Conservation (phyloP, 2,329 filamentous ascomycete species). For the Colletotrichum australisinense region DNA sequence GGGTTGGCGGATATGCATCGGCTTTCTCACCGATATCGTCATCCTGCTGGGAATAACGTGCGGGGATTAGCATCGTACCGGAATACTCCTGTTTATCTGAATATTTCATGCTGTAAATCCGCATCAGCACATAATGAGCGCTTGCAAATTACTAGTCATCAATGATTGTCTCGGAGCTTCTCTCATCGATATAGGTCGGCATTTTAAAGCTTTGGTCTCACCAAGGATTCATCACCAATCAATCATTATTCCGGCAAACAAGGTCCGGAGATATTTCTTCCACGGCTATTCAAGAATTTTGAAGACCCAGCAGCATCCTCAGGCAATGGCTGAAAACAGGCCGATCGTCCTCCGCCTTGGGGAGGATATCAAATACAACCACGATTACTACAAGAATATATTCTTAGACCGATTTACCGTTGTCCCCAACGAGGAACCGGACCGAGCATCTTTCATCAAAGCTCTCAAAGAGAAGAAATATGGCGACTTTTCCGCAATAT, state of each 20-base stretch:
- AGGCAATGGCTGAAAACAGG: slow-evolving; percentile 36
- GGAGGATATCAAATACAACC: slow-evolving; percentile 60
- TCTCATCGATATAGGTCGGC: neutral
- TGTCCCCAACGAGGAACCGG: slow-evolving; percentile 49
- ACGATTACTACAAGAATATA: slow-evolving; percentile 50
- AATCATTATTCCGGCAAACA: no score
- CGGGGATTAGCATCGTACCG: neutral
- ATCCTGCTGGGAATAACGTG: neutral
- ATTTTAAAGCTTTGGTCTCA: no score
- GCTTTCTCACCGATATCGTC: slow-evolving; percentile 19
- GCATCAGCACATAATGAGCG: neutral
- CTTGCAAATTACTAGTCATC: neutral
- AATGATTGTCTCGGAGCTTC: neutral
- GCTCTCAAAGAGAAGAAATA: slow-evolving; percentile 52
- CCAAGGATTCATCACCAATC: no score
- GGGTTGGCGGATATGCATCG: neutral
- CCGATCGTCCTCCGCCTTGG: slow-evolving; percentile 56
- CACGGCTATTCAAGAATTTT: neutral
- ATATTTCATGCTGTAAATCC: neutral
- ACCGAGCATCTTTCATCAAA: slow-evolving; percentile 51
- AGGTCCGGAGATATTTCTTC: neutral
- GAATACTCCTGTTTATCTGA: neutral
- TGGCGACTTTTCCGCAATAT: slow-evolving; percentile 51
- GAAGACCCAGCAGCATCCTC: neutral
- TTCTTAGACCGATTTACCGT: slow-evolving; percentile 54